A percentile compares a stretch with the other conserved stretches of the same genome.
Evolutionary conservation across 495 filamentous ascomycete species (phyloP).

Genomic region (Xylaria grammica): DNA sequence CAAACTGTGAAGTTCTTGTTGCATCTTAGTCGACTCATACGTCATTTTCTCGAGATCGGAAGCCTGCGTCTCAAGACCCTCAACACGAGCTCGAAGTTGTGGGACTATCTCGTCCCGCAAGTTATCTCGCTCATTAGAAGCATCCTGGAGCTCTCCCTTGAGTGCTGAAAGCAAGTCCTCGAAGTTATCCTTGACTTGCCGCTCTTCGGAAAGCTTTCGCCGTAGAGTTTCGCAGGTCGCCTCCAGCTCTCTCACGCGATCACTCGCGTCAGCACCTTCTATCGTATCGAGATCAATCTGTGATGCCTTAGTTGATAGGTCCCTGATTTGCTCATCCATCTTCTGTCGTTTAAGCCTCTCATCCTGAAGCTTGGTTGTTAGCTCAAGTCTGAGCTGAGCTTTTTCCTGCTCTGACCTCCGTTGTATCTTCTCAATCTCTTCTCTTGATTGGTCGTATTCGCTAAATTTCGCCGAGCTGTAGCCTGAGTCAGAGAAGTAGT

Average conservation of each 20-base stretch:
- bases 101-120: conserved; percentile 86
- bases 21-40: conserved; percentile 77
- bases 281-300: conserved; percentile 55
- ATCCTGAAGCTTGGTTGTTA: conserved; percentile 81
- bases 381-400: conserved; percentile 81
- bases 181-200: conserved; percentile 88
- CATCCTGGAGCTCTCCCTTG: conserved; percentile 77
- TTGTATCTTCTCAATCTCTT: conserved; percentile 84
- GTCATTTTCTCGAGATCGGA: conserved; percentile 68
- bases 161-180: conserved; percentile 88
- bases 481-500: conserved; percentile 97
- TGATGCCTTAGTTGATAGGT: conserved; percentile 76
- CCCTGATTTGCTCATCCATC: conserved; percentile 80
- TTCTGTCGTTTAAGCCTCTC: conserved; percentile 75
- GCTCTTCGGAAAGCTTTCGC: conserved; percentile 82
- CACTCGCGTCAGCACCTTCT: conserved; percentile 53
- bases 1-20: conserved; percentile 77
- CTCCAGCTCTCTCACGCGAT: conserved; percentile 76
- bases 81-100: conserved; percentile 71
- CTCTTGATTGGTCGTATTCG: conserved; percentile 71
- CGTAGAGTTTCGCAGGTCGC: conserved; percentile 76
- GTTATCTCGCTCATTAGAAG: conserved; percentile 88
- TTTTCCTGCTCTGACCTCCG: conserved; percentile 90
- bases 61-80: conserved; percentile 74
- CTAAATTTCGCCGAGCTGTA: conserved; percentile 75